Evolutionary conservation across 2,329 filamentous ascomycete species (phyloP), one percentile per base, ranked within the genome.

Genomic region (Aspergillus fischeri): DNA sequence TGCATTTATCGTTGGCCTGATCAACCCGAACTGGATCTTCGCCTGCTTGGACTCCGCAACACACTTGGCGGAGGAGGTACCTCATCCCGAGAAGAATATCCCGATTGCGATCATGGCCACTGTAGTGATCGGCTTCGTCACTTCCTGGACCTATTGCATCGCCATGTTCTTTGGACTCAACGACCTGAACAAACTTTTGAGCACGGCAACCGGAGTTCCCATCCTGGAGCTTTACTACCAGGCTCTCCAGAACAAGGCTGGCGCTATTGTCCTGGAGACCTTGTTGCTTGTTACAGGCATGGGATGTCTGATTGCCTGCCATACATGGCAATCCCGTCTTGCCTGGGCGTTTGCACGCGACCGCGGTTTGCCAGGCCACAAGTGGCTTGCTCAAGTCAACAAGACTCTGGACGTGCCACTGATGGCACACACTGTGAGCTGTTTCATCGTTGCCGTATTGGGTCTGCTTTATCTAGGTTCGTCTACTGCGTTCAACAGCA

Each of bases 341-440:
- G 78, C 76, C 57, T 83, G 80, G 80, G 79, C 78, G 20, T 82
- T 83, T 62, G 80, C 81, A 9, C 73, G 81, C 4, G 81, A 83
- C 62, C 66, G 72, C 14, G 81, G 80, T 2, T 58, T 83, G 1
- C 80, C 80, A 0, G 75, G 72, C n/a, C 73, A 75, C 21, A 49
- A 60, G 20, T 75, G 73, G 58, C 68, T 81, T 10, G 67, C 72
- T 9, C 67, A 71, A 10, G 75, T 82, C 5, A 63, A 79, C 55
- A 65, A 66, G 2, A 68, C 54, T 14, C 65, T 78, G 3, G 75
- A 78, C 54, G 77, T 82, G 0, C 80, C 79, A 0, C 56, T 81
- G 1, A 66, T 73, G 35, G 78, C 78, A 27, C 77, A 81, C 54
- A 60, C 72, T 21, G 65, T 72, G 5, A 78, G 75, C 54, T 77